A percentile compares a stretch with the other conserved stretches of the same genome.
Conservation (phyloP, 805 yeast genomes). For the Candida nitratophila region DNA sequence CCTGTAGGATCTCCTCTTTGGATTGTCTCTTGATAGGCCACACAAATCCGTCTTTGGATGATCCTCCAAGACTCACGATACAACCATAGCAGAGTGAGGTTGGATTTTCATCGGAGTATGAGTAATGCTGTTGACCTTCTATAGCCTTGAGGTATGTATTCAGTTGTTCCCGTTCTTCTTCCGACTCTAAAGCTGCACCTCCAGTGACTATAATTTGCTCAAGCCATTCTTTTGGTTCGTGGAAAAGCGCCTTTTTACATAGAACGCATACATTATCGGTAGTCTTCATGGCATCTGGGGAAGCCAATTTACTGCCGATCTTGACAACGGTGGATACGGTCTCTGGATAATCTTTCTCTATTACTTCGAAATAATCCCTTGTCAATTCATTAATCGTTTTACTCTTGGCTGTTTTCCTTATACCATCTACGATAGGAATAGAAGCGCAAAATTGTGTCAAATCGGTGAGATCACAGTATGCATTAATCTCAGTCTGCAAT, state of each 20-base stretch:
- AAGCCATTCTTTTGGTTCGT: constrained; percentile 61
- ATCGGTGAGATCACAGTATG: constrained; percentile 39
- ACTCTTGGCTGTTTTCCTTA: constrained; percentile 48
- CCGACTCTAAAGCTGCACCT: constrained; percentile 40
- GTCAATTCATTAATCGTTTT: constrained; percentile 81
- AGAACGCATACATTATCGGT: constrained; percentile 37
- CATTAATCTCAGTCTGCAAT: constrained; percentile 56
- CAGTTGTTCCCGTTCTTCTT: constrained; percentile 31
- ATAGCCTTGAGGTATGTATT: constrained; percentile 12
- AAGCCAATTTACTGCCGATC: constrained; percentile 71
- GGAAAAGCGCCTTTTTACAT: constrained; percentile 49
- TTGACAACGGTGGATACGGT: constrained; percentile 89
- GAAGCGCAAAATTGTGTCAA: constrained; percentile 27
- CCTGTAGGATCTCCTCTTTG: constrained; percentile 21
- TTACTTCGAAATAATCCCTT: constrained; percentile 57
- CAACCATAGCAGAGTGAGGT: constrained; percentile 73
- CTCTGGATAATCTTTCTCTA: constrained; percentile 78
- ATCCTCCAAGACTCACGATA: constrained; percentile 50
- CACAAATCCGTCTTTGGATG: constrained; percentile 21
- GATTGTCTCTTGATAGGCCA: constrained; percentile 24
- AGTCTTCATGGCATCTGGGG: constrained; percentile 27
- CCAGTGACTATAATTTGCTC: constrained; percentile 56
- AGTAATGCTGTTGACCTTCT: neutral
- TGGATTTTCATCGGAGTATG: constrained; percentile 7
- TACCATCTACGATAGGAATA: constrained; percentile 12